Evolutionary conservation across 441 rosid genomes (phyloP), one percentile per base, ranked within the genome.

Genomic region (Metrosideros polymorpha): DNA sequence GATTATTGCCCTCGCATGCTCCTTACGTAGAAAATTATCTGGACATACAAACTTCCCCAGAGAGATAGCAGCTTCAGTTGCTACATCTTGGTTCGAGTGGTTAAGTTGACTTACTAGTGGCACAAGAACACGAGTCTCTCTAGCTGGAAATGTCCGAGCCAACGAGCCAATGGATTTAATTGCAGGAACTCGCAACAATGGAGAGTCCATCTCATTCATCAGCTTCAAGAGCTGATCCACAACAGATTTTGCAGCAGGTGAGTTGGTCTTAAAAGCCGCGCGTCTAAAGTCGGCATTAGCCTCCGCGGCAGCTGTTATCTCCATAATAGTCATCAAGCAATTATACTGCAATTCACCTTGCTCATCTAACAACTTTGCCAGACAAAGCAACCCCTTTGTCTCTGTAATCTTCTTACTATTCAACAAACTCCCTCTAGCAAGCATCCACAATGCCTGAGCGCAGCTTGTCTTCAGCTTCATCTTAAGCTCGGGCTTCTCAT

Each of bases 381-480:
- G 88, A 88, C 94, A 89, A 86, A 94, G 95, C 88, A 94, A 85
- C 32, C 96, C 96, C 88, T 94, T 94, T 6, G 96, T 94, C 89
- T 94, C 96, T 0, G 96, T 90, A 76, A 94, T 92, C 86, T 91
- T 92, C 91, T 86, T 89, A 88, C 95, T 92, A 85, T 94, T 94
- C 2, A 89, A 87, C 49, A 94, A 89, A 63, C 94, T 94, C 85
- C 88, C 93, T 66, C 89, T 90, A 13, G 95, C 95, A 50, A 94
- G 92, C 95, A 91, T 93, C 95, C 95, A 92, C 45, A 93, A 42
- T 39, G 96, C 96, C 89, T 89, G 89, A 0, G 94, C 93, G 12
- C 94, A 89, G 71, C 59, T 88, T 12, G 91, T 90, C 89, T 93
- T 94, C 88, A 94, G 90, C 92, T 85, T 90, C 49, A 86, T 86